These are phyloP conservation scores for Crepidotus sp. DNA, from an alignment of 1,284 basidiomycete genomes.

Conservation along the genomic window DNA sequence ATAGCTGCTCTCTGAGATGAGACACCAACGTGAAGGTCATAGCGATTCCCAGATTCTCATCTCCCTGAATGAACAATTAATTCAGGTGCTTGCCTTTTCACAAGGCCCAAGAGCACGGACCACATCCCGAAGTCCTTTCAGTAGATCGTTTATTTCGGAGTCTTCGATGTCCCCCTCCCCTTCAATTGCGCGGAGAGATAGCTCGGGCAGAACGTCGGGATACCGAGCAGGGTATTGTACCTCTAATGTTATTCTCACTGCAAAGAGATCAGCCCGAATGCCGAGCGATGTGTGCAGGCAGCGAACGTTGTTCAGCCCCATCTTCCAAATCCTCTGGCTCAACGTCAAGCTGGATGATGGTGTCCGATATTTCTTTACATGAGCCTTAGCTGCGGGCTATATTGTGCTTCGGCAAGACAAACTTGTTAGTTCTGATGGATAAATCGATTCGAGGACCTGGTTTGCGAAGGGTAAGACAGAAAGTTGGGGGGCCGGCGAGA, in stretches of 20 bases:
- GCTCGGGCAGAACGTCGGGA: constrained; percentile 59
- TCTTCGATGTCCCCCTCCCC: constrained; percentile 52
- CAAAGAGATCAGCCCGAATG: constrained; percentile 18
- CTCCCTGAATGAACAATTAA: constrained; percentile 44
- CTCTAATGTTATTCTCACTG: constrained; percentile 70
- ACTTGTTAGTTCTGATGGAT: constrained; percentile 90
- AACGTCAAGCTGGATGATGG: constrained; percentile 75
- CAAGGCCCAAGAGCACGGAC: constrained; percentile 36
- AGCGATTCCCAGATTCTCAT: constrained; percentile 91
- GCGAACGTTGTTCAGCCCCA: constrained; percentile 51
- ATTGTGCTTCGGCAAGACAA: constrained; percentile 33
- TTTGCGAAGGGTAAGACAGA: constrained; percentile 2
- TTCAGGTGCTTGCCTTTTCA: constrained; percentile 6
- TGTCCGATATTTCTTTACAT: constrained; percentile 75
- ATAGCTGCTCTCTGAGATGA: constrained; percentile 76
- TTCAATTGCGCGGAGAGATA: constrained; percentile 60
- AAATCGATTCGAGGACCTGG: constrained; percentile 92
- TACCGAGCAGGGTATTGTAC: constrained; percentile 46
- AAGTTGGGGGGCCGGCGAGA: constrained; percentile 4
- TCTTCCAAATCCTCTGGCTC: constrained; percentile 69
- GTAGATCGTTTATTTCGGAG: constrained; percentile 44
- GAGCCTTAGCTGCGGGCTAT: constrained; percentile 41
- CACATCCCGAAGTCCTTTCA: constrained; percentile 52
- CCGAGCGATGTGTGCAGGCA: constrained; percentile 12
- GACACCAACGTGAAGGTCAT: constrained; percentile 96